phyloP scores from a whole-genome alignment of 768 basidiomycete genomes.

The Hortiboletus flavorubellus region DNA sequence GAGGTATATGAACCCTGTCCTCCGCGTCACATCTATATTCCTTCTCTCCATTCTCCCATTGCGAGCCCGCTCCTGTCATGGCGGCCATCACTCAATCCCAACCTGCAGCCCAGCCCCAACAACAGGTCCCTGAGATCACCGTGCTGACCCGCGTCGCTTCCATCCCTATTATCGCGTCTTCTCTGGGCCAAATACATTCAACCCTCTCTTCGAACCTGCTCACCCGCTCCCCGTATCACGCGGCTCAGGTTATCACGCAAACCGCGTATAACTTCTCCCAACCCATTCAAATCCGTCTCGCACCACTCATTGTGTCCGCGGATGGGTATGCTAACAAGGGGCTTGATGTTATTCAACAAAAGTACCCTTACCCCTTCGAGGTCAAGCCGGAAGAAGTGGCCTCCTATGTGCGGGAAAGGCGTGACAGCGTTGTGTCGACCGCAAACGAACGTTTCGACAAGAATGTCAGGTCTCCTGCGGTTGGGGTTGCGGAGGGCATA shows the following conservation, averaged over 20 bases:
- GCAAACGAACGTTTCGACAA: conserved; percentile 67
- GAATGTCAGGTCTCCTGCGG: conserved; percentile 60
- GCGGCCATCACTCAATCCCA: conserved; percentile 32
- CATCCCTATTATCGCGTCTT: conserved; percentile 70
- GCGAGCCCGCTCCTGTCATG: conserved; percentile 27
- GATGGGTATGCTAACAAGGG: conserved; percentile 72
- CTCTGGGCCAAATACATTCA: conserved; percentile 55
- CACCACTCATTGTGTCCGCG: conserved; percentile 60
- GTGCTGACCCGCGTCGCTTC: conserved; percentile 60
- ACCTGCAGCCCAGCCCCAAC: conserved; percentile 15
- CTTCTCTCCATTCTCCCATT: neutral
- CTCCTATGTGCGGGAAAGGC: conserved; percentile 53
- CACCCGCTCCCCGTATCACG: conserved; percentile 62
- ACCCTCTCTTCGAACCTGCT: conserved; percentile 57
- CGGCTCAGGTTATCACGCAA: conserved; percentile 58
- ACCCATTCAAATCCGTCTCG: conserved; percentile 62
- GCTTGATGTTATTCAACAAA: conserved; percentile 67
- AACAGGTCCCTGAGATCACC: conserved; percentile 51
- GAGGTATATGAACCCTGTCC: conserved; percentile 29
- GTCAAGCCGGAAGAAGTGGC: conserved; percentile 70
- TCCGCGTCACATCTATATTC: conserved; percentile 9
- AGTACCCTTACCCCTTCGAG: conserved; percentile 75
- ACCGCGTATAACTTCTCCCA: conserved; percentile 60
- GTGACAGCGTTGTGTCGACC: conserved; percentile 48
- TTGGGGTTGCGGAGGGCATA: conserved; percentile 59